phyloP scores from a whole-genome alignment of 2,329 filamentous ascomycete species.

The Pseudogymnoascus sp. region DNA sequence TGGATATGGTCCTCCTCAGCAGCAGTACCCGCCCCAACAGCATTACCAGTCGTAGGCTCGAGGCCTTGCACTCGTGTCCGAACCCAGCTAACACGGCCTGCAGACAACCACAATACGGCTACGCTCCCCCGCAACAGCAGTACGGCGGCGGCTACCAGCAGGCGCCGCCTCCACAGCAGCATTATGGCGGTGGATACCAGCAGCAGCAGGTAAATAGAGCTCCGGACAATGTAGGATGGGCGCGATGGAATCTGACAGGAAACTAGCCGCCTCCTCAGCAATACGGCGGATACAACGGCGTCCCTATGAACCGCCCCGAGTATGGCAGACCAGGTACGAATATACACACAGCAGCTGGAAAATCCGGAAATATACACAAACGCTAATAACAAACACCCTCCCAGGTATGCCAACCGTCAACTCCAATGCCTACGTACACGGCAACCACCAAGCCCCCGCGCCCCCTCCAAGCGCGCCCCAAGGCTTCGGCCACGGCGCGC shows the following conservation, averaged over 20 bases:
- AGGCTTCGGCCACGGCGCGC: constrained; percentile 71
- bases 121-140: constrained; percentile 41
- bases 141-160: constrained; percentile 24
- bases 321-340: constrained; percentile 44
- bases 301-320: constrained; percentile 31
- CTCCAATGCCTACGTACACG: constrained; percentile 48
- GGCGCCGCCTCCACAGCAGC: constrained; percentile 10
- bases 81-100: constrained; percentile 18
- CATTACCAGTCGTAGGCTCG: constrained; percentile 43
- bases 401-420: constrained; percentile 35
- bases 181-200: background rate
- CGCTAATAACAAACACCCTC: constrained; percentile 8
- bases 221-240: background rate
- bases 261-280: constrained; percentile 37
- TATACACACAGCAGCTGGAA: background rate
- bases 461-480: constrained; percentile 61
- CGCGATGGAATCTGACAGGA: background rate
- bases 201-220: constrained; percentile 7
- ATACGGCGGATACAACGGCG: constrained; percentile 34
- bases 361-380: background rate
- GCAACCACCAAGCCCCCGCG: constrained; percentile 52
- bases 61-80: constrained; percentile 20
- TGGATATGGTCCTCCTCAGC: constrained; percentile 34
- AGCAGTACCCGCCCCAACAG: constrained; percentile 34
- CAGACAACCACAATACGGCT: constrained; percentile 35